Conservation (phyloP, 2,329 filamentous ascomycete genomes). For the Atkinsonella hypoxylon region DNA sequence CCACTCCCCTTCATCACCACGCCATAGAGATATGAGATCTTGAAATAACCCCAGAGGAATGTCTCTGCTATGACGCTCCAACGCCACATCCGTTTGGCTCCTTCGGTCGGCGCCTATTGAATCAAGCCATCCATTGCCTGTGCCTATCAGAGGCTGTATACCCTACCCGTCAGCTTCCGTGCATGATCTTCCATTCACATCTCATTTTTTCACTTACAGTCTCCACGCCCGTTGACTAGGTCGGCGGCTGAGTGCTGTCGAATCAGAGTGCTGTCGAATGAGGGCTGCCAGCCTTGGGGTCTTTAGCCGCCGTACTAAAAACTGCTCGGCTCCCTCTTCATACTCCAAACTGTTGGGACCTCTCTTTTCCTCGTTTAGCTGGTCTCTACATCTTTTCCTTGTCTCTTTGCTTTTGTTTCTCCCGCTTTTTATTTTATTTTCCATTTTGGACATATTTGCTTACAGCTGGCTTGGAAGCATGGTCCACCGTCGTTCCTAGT, state of each 20-base stretch:
- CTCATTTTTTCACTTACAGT: conserved; percentile 13
- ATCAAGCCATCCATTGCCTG: conserved; percentile 2
- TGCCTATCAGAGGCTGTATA: conserved; percentile 5
- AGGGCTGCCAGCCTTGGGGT: conserved; percentile 12
- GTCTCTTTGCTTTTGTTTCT: conserved; percentile 23
- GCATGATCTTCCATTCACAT: conserved; percentile 9
- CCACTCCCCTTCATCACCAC: neutral
- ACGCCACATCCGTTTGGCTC: conserved; percentile 17
- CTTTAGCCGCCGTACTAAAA: conserved; percentile 32
- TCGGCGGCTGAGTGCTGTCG: conserved; percentile 24
- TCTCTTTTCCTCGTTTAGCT: conserved; percentile 39
- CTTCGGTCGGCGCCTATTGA: conserved; percentile 3
- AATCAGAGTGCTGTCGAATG: conserved; percentile 23
- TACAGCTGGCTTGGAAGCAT: conserved; percentile 11
- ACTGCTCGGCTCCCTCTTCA: conserved; percentile 33
- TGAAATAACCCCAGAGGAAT: neutral
- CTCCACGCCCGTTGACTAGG: conserved; percentile 16
- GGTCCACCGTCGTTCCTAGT: conserved; percentile 4
- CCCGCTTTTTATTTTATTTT: conserved; percentile 18
- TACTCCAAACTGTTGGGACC: conserved; percentile 18
- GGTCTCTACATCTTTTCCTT: conserved; percentile 32
- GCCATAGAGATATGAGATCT: neutral
- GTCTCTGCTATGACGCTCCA: conserved; percentile 23
- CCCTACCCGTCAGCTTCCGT: conserved; percentile 1
- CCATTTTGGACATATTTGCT: conserved; percentile 9